Base-by-base conservation (phyloP, 1,284 basidiomycete species). In the Tremellales sp. region DNA sequence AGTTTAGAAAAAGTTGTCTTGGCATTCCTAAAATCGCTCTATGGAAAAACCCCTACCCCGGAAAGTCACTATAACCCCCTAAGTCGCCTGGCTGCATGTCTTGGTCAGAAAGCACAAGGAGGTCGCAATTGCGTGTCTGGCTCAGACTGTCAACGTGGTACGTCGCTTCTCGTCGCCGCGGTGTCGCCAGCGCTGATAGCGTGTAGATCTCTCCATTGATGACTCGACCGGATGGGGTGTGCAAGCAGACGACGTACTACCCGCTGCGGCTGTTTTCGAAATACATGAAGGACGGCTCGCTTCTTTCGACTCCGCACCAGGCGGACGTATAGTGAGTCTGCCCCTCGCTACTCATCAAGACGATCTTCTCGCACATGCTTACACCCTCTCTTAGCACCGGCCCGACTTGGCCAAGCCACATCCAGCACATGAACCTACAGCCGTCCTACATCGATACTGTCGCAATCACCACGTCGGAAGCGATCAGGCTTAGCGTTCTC, bases 71-170 rank as follows among this genome's bases (percentile, higher is more conserved):
- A n/a, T n/a, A n/a, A n/a, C n/a, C n/a, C n/a, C n/a, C n/a, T n/a
- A n/a, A n/a, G 79, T 79, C 4, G 76, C 80, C 1, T 85, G 82
- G 82, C 68, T 85, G 53, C 82, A 84, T 62, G 76, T 83, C 12
- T 81, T 84, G 52, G 78, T 84, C 15, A 74, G 82, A 17, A 82
- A 84, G 51, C 78, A 79, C 6, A 79, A 82, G 57, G 73, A 82
- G 23, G 78, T 84, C 40, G 79, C 79, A 46, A 81, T 84, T 45
- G 82, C 82, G 0, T 84, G 82, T 60, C 78, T 84, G 41, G 82
- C 83, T 1, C 83, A 85, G 75, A 79, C 70, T 27, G 79, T 67
- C 56, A 72, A 70, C 46, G 69, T 70, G 2, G 67, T 68, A 43
- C 53, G 66, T 66, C 1, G 13, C 4, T 35, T 23, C 8, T n/a